Conservation (phyloP, 805 yeast species). For the Babjeviella inositovora region DNA sequence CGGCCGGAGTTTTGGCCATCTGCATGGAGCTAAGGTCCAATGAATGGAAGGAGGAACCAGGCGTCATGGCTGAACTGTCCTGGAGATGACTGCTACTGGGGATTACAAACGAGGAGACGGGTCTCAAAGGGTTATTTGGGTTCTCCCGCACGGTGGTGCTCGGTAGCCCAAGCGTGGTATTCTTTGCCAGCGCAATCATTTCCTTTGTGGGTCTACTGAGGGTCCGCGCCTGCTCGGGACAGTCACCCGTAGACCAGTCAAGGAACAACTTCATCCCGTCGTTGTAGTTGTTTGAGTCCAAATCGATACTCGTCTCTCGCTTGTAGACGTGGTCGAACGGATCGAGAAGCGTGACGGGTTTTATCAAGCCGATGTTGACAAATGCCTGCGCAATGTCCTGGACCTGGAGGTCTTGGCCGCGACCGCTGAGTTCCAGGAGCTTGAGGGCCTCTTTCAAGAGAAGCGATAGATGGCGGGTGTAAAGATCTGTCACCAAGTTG, state of each 20-base stretch:
- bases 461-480: conserved; percentile 43
- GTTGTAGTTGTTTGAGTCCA: conserved; percentile 21
- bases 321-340: too few species aligned
- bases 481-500: conserved; percentile 65
- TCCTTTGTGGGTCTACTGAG: conserved; percentile 3
- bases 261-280: conserved; percentile 33
- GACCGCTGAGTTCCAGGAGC: conserved; percentile 29
- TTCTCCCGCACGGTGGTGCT: conserved; percentile 2
- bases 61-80: too few species aligned
- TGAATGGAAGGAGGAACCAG: too few species aligned
- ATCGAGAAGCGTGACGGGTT: conserved; percentile 39
- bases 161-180: conserved; percentile 1
- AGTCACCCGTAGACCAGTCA: conserved; percentile 36
- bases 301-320: too few species aligned
- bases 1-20: background rate
- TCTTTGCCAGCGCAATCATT: conserved; percentile 1
- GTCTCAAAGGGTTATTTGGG: too few species aligned
- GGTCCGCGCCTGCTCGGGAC: conserved; percentile 22
- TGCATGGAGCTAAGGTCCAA: too few species aligned
- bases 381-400: conserved; percentile 66
- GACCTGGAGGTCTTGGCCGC: conserved; percentile 24
- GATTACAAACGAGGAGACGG: too few species aligned
- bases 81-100: too few species aligned
- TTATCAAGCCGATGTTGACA: conserved; percentile 41
- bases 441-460: conserved; percentile 31